Evolutionary conservation across 1,139 yeast genomes (phyloP), one percentile per base, ranked within the genome.

Genomic region (Kazachstania sp.): DNA sequence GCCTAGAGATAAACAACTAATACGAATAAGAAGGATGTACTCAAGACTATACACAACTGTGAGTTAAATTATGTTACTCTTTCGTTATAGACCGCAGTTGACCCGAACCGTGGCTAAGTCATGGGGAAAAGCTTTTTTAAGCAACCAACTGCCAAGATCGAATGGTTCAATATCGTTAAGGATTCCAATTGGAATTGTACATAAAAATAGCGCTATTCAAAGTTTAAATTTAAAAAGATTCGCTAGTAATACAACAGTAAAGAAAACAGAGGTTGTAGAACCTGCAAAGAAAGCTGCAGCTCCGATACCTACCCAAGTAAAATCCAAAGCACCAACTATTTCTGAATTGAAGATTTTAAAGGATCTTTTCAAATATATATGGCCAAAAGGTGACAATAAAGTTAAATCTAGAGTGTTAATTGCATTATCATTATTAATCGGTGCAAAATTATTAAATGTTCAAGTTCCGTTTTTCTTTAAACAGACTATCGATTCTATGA

Each of bases 401-500:
- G 87, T 86, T 53, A 84, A 81, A 61, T 60, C 78, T 36, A 71
- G 99, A 43, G 98, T 92, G 0, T 67, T 84, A 0, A 56, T 84
- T 8, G 97, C 98, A 0, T 64, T 92, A 28, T 60, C 81, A 0
- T 67, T 92, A 46, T 73, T 92, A 52, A 76, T 94, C 6, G 81
- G 81, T 0, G 85, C 97, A 29, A 92, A 92, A 64, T 61, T 92
- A 7, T 71, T 92, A 41, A 94, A 90, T 63, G 96, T 92, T 5
- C 95, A 92, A 64, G 98, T 92, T 3, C 99, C 99, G 0, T 90
- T 92, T 60, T 87, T 79, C 66, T 92, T 92, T 74, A 94, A 92
- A 61, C 75, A 78, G 41, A 90, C 88, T 45, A 81, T 92, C 42
- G 98, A 92, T 68, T 78, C 81, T 15, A 90, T 92, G 97, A 92